These are phyloP conservation scores for Iris pallida DNA, from an alignment of 116 monocot species.

Conservation along the genomic window DNA sequence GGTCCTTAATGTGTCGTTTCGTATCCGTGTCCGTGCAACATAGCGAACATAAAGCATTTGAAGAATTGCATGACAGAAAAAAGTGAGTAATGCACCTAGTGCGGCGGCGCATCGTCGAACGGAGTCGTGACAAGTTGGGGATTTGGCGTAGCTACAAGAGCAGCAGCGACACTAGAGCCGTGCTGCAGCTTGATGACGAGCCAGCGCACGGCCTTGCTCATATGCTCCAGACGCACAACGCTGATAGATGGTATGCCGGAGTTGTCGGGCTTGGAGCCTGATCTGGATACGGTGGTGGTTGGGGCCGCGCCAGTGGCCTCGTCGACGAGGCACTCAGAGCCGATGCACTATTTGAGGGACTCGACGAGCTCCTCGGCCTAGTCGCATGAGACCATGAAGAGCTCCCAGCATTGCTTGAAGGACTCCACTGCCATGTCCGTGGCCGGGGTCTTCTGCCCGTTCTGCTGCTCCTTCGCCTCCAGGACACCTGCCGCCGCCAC, in stretches of 20 bases:
- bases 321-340: slow-evolving; percentile 99
- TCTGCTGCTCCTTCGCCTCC: slow-evolving; percentile 47
- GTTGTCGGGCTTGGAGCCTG: slow-evolving; percentile 1
- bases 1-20: too few relatives aligned
- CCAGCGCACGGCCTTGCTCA: slow-evolving; percentile 96
- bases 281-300: slow-evolving; percentile 1
- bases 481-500: slow-evolving; percentile 62
- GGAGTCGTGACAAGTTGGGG: slow-evolving; percentile 26
- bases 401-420: slow-evolving; percentile 86
- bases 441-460: slow-evolving; percentile 43
- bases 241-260: slow-evolving; percentile 78
- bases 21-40: too few relatives aligned
- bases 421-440: slow-evolving; percentile 70
- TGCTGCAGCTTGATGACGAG: slow-evolving; percentile 89
- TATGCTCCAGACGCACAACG: slow-evolving; percentile 90
- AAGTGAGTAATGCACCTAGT: too few relatives aligned
- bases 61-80: too few relatives aligned
- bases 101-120: too few relatives aligned
- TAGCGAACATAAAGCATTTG: too few relatives aligned
- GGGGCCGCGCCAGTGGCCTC: slow-evolving; percentile 72
- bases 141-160: slow-evolving; percentile 7
- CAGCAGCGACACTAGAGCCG: slow-evolving; percentile 39
- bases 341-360: slow-evolving; percentile 80
- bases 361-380: slow-evolving; percentile 86
- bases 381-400: slow-evolving; percentile 91